These are phyloP conservation scores for Vitis amurensis DNA, from an alignment of 164 flowering plant genomes.

Conservation along the genomic window DNA sequence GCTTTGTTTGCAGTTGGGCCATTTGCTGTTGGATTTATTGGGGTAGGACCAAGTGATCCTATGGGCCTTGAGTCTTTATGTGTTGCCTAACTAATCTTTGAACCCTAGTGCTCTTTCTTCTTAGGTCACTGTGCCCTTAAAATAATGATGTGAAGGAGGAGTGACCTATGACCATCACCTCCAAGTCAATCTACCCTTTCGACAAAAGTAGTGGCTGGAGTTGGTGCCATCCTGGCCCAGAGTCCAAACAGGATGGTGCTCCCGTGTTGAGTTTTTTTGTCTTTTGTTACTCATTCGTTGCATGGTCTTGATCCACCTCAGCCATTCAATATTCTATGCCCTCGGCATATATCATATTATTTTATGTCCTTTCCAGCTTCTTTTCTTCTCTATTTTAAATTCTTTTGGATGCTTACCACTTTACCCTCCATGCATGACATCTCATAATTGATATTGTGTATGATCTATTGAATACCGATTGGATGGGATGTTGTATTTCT, in stretches of 20 bases:
- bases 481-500: too few relatives aligned
- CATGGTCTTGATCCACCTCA: slow-evolving; percentile 21
- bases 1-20: neutral
- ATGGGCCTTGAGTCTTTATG: too few relatives aligned
- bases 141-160: neutral
- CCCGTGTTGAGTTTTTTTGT: slow-evolving; percentile 8
- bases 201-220: neutral
- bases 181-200: neutral
- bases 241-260: neutral
- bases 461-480: too few relatives aligned
- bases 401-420: too few relatives aligned
- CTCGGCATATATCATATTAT: neutral
- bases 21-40: neutral
- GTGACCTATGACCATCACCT: neutral
- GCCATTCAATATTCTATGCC: slow-evolving; percentile 13
- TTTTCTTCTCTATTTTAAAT: too few relatives aligned
- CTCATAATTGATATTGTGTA: too few relatives aligned
- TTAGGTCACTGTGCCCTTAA: neutral
- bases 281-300: slow-evolving; percentile 30
- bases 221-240: slow-evolving; percentile 13
- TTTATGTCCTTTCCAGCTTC: neutral
- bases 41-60: neutral
- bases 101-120: too few relatives aligned
- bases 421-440: too few relatives aligned
- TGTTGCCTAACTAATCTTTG: too few relatives aligned